Percentiles rank a stretch among this genome's conserved stretches.
Evolutionary conservation across 2,329 filamentous ascomycete genomes (phyloP).

Genomic region (Pleurostoma richardsiae): DNA sequence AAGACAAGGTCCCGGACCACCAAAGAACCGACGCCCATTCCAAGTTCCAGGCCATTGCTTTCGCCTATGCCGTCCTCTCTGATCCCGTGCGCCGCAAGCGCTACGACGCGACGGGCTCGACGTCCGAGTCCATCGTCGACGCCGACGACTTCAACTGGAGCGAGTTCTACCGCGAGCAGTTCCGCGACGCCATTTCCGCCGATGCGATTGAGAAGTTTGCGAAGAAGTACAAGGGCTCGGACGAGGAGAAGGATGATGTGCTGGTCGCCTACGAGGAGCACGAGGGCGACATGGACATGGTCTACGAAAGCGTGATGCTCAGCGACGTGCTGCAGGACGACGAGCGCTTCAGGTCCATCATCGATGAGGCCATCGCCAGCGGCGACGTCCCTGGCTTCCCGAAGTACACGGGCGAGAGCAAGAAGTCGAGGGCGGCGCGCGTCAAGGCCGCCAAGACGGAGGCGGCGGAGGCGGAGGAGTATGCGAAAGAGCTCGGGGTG

Average conservation of each 20-base stretch:
- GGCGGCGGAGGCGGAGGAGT: conserved; percentile 66
- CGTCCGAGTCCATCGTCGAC: conserved; percentile 74
- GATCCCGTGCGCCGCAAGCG: conserved; percentile 74
- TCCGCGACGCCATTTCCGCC: conserved; percentile 66
- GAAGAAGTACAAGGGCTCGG: conserved; percentile 74
- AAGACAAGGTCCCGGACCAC: conserved; percentile 72
- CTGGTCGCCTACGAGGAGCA: conserved; percentile 68
- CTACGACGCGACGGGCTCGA: conserved; percentile 88
- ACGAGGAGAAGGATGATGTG: conserved; percentile 77
- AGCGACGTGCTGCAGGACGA: conserved; percentile 82
- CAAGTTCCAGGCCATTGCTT: conserved; percentile 85
- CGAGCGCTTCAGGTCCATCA: conserved; percentile 72
- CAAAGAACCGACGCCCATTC: conserved; percentile 69
- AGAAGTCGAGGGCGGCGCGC: conserved; percentile 55
- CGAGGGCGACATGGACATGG: conserved; percentile 68
- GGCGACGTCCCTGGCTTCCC: conserved; percentile 63
- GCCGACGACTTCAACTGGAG: conserved; percentile 84
- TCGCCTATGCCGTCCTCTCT: conserved; percentile 90
- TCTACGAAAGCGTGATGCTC: conserved; percentile 84
- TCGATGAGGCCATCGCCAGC: conserved; percentile 71
- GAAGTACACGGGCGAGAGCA: conserved; percentile 70
- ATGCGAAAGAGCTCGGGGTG: conserved; percentile 70
- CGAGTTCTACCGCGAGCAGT: conserved; percentile 84
- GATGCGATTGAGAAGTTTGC: conserved; percentile 74
- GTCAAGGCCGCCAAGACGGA: conserved; percentile 61